Percentiles rank a stretch among this genome's conserved stretches.
Conservation (phyloP, 208 protist species). For the Leishmania arabica region DNA sequence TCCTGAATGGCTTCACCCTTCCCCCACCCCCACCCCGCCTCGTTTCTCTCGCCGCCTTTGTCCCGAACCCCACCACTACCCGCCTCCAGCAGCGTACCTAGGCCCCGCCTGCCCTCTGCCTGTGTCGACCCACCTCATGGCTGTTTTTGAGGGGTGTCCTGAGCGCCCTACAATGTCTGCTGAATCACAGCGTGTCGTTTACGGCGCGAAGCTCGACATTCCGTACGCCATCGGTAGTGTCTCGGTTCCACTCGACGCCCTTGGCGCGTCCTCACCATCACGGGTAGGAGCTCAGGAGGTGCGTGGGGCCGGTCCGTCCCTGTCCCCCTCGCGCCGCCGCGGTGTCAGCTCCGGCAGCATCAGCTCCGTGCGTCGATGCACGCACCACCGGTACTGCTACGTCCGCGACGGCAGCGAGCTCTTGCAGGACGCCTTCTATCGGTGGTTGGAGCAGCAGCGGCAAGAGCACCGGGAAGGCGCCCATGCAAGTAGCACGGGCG, state of each 20-base stretch:
- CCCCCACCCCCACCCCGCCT: neutral
- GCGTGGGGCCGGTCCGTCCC: neutral
- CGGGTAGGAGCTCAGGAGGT: neutral
- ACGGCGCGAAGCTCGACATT: constrained; percentile 62
- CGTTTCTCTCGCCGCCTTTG: neutral
- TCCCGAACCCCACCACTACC: no score
- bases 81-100: neutral
- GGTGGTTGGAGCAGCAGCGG: constrained; percentile 41
- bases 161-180: constrained; percentile 5
- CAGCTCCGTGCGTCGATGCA: constrained; percentile 50
- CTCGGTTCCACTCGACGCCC: constrained; percentile 34
- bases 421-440: constrained; percentile 66
- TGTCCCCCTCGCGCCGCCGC: constrained; percentile 1
- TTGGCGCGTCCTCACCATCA: neutral
- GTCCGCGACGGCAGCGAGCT: constrained; percentile 66
- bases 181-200: constrained; percentile 43
- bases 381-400: constrained; percentile 80
- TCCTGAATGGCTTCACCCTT: neutral
- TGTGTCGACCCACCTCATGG: no score
- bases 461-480: neutral
- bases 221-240: constrained; percentile 62
- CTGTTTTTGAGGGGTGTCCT: neutral
- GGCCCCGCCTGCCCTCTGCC: neutral
- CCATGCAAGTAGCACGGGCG: neutral
- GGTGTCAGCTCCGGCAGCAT: constrained; percentile 31